Percentiles rank a stretch among this genome's conserved stretches.
These are phyloP conservation scores for Hanseniaspora gamundiae DNA, from an alignment of 1,139 yeast genomes.

Conservation along the genomic window DNA sequence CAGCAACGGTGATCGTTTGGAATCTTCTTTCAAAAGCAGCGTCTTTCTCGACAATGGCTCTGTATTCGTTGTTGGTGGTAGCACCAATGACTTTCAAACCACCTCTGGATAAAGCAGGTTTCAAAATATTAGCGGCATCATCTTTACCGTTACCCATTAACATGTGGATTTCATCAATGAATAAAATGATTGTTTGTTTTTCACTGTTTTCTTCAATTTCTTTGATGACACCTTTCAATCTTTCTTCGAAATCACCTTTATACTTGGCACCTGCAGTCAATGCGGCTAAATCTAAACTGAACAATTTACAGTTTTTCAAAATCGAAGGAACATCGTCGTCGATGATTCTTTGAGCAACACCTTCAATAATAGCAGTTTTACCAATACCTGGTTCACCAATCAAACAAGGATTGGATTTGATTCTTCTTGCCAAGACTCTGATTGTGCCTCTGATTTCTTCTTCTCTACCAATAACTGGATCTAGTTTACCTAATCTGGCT, in stretches of 20 bases:
- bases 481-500: constrained; percentile 89
- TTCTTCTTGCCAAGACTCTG: constrained; percentile 86
- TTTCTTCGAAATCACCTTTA: constrained; percentile 97
- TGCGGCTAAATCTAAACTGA: constrained; percentile 87
- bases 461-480: constrained; percentile 98
- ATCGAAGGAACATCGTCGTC: constrained; percentile 92
- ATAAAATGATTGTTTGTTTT: constrained; percentile 71
- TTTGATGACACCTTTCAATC: constrained; percentile 88
- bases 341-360: constrained; percentile 93
- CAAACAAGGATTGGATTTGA: constrained; percentile 89
- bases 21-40: constrained; percentile 98
- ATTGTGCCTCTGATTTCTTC: constrained; percentile 94
- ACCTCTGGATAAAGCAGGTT: constrained; percentile 97
- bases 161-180: constrained; percentile 97
- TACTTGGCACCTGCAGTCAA: constrained; percentile 97
- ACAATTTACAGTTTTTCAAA: constrained; percentile 65
- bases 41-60: constrained; percentile 86
- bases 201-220: constrained; percentile 69
- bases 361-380: constrained; percentile 95
- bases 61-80: constrained; percentile 87
- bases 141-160: constrained; percentile 94
- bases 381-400: constrained; percentile 99
- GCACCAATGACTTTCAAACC: constrained; percentile 96
- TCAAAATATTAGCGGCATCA: constrained; percentile 92
- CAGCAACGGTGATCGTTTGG: constrained; percentile 93